These are phyloP conservation scores for Nasturtium officinale DNA, from an alignment of 345 rosid genomes.

Conservation along the genomic window DNA sequence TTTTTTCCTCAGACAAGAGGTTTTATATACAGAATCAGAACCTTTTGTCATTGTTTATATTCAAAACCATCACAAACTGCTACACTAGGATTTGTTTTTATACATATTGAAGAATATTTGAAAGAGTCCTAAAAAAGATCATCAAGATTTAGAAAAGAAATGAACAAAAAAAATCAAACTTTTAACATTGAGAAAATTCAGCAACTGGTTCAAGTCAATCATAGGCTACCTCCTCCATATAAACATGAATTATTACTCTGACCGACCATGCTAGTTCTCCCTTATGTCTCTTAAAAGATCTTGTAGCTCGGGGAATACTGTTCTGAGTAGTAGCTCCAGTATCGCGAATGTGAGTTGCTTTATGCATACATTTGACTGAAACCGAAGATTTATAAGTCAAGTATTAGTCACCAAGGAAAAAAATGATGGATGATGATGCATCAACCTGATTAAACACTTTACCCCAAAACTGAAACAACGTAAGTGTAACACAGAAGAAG, in stretches of 20 bases:
- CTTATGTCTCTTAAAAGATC: conserved; percentile 69
- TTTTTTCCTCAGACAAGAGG: conserved; percentile 17
- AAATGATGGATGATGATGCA: conserved; percentile 26
- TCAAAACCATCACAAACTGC: conserved; percentile 27
- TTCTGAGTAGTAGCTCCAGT: conserved; percentile 67
- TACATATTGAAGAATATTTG: conserved; percentile 36
- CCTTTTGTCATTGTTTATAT: conserved; percentile 26
- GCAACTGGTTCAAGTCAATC: conserved; percentile 35
- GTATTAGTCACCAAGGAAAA: conserved; percentile 1
- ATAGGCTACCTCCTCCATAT: conserved; percentile 33
- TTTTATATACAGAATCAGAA: conserved; percentile 34
- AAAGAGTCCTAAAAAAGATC: conserved; percentile 24
- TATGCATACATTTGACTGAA: conserved; percentile 87
- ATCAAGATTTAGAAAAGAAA: not conserved
- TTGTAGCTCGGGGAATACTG: conserved; percentile 89
- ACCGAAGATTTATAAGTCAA: not conserved
- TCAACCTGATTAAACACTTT: not conserved
- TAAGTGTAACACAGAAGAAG: not conserved
- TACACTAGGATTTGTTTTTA: conserved; percentile 28
- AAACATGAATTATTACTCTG: conserved; percentile 27
- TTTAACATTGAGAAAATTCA: conserved; percentile 15
- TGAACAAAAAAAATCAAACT: conserved; percentile 9
- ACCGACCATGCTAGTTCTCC: conserved; percentile 45
- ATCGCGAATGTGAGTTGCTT: conserved; percentile 84
- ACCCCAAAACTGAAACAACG: not conserved